Conservation (phyloP, 768 basidiomycete species). For the Boletus bicolor region DNA sequence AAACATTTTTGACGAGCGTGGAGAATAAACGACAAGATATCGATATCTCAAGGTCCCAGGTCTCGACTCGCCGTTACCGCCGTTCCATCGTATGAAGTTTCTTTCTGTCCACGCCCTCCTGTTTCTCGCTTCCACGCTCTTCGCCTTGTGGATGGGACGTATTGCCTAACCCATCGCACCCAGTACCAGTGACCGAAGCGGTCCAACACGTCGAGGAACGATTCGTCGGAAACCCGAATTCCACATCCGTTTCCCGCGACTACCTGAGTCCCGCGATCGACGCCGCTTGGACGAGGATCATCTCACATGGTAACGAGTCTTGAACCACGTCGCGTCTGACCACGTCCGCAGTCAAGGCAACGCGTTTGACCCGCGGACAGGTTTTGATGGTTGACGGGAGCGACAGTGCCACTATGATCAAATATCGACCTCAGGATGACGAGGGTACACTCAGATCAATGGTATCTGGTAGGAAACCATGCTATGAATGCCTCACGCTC, state of each 20-base stretch:
- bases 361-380: too few relatives aligned
- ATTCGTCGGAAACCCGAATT: not conserved
- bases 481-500: too few relatives aligned
- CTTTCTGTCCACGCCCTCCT: not conserved
- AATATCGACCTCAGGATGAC: too few relatives aligned
- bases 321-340: too few relatives aligned
- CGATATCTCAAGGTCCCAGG: too few relatives aligned
- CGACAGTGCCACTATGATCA: too few relatives aligned
- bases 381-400: too few relatives aligned
- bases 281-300: not conserved
- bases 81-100: not conserved
- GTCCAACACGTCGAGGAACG: not conserved
- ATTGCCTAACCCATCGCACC: not conserved
- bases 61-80: not conserved
- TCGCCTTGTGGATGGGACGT: not conserved
- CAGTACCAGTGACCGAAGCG: conserved; percentile 1
- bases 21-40: not conserved
- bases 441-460: too few relatives aligned
- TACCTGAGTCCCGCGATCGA: conserved; percentile 2
- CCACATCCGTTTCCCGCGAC: not conserved
- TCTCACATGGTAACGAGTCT: too few relatives aligned
- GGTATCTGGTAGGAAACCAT: too few relatives aligned
- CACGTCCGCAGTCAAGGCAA: too few relatives aligned
- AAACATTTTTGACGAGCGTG: not conserved
- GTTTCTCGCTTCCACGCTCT: not conserved